These are phyloP conservation scores for Rickenella mellea DNA, from an alignment of 768 basidiomycete genomes.

Conservation along the genomic window DNA sequence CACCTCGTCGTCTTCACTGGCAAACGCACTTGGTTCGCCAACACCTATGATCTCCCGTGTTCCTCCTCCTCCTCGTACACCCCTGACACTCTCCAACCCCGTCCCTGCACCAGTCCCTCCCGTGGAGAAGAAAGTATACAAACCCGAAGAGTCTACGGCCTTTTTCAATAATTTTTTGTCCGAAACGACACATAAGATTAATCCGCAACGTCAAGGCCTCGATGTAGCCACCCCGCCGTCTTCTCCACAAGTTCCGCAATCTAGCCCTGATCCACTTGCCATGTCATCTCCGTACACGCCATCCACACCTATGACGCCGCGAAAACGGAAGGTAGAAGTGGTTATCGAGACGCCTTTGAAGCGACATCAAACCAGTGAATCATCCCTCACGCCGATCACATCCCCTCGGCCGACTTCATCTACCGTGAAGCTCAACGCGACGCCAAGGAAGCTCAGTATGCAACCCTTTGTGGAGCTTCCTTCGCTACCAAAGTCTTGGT, in stretches of 20 bases:
- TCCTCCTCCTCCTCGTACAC: too few species aligned
- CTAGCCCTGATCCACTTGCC: slow-evolving; percentile 50
- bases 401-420: slow-evolving; percentile 1
- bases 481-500: slow-evolving; percentile 16
- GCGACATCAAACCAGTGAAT: not conserved
- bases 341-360: slow-evolving; percentile 48
- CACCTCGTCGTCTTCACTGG: slow-evolving; percentile 66
- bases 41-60: slow-evolving; percentile 19
- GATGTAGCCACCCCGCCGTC: slow-evolving; percentile 1
- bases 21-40: slow-evolving; percentile 58
- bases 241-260: slow-evolving; percentile 11
- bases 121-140: slow-evolving; percentile 25
- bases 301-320: slow-evolving; percentile 38
- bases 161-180: slow-evolving; percentile 65
- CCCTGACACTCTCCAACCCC: too few species aligned
- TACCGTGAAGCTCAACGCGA: slow-evolving; percentile 6
- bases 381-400: not conserved
- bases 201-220: slow-evolving; percentile 13
- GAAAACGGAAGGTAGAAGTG: slow-evolving; percentile 59
- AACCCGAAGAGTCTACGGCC: slow-evolving; percentile 46
- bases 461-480: slow-evolving; percentile 25
- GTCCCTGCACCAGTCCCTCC: too few species aligned
- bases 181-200: slow-evolving; percentile 12
- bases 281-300: slow-evolving; percentile 19
- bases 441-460: slow-evolving; percentile 15